Base-by-base conservation (phyloP, 176 grass and related monocot species). In the Musa acuminata region DNA sequence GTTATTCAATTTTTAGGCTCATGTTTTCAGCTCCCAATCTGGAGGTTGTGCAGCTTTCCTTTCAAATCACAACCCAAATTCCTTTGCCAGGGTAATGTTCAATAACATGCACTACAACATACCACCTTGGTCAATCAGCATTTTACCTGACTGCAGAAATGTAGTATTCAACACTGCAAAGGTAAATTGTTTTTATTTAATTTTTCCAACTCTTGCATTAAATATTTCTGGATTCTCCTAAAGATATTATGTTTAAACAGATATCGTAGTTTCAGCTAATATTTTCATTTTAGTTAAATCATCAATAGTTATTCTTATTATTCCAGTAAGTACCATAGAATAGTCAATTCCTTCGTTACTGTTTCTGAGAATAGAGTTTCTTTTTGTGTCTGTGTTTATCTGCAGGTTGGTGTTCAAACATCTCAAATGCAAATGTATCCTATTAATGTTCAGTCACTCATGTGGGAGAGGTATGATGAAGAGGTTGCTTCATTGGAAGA, bases 391-490 rank as follows among this genome's bases (percentile, higher is more conserved):
- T 49, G 14, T 50, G 14, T 13, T 72, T 51, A 9, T 62, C 57
- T 26, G 51, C 67, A 99, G 96, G 81, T 99, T 80, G 96, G 96
- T 64, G 89, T 90, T 84, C 96, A 99, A 82, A 99, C 96, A 84
- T 91, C 88, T 86, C 91, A 99, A 76, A 94, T 99, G 96, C 96
- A 99, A 87, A 99, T 99, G 96, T 91, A 87, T 84, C 78, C 78
- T 75, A 79, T 74, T 69, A 87, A 76, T 51, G 65, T 78, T 75
- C 84, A 87, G 29, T 79, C 86, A 71, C 89, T 99, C 72, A 79
- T 91, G 73, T 99, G 88, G 88, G 96, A 94, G 78, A 88, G 82
- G 80, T 99, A 99, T 60, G 91, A 94, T 79, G 96, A 99, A 71
- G 96, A 99, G 62, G 79, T 99, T 75, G 64, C 83, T 73, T 94